Evolutionary conservation across 768 basidiomycete genomes (phyloP), one percentile per base, ranked within the genome.

Genomic region (Pisolithus sp.): DNA sequence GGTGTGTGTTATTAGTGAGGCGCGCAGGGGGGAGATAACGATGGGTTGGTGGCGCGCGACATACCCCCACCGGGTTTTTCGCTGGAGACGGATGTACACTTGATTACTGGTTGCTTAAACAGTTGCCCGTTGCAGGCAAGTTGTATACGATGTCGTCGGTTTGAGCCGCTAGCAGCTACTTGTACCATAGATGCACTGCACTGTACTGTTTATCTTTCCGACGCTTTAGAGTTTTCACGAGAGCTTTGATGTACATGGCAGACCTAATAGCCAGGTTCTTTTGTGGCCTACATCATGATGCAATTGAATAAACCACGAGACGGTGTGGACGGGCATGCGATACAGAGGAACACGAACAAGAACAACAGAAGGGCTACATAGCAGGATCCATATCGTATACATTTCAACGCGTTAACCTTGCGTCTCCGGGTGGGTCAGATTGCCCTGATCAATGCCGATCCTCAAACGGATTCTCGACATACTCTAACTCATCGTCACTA

Each of bases 391-490:
- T 8, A 21, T 41, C 40, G 8, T 18, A 41, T 18, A 8, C 18
- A 41, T 41, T 41, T n/a, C 40, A 41, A 41, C 40, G 18, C 40
- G 39, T 40, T 40, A 13, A 34, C 12, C 34, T 13, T 34, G 34
- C 34, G 5, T 34, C 12, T 34, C 13, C 12, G 13, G 12, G 34
- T 34, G 12, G 13, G 8, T 26, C 43, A 15, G 7, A 15, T 24
- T 45, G 24, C 28, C 26, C 17, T 18, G 2, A 17, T 45, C 43
- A 36, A 47, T 47, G 46, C 18, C 31, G 46, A 15, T 86, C 83
- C 51, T 88, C 85, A 54, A 89, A 89, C 34, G 86, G 86, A 58
- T 81, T 86, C 74, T 86, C 84, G 4, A 78, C 75, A 64, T 85
- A 88, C 65, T 86, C 86, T 57, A 85, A 60, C n/a, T 79, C 82